Evolutionary conservation across 805 yeast genomes (phyloP).

Genomic region (Schizosaccharomyces octosporus): DNA sequence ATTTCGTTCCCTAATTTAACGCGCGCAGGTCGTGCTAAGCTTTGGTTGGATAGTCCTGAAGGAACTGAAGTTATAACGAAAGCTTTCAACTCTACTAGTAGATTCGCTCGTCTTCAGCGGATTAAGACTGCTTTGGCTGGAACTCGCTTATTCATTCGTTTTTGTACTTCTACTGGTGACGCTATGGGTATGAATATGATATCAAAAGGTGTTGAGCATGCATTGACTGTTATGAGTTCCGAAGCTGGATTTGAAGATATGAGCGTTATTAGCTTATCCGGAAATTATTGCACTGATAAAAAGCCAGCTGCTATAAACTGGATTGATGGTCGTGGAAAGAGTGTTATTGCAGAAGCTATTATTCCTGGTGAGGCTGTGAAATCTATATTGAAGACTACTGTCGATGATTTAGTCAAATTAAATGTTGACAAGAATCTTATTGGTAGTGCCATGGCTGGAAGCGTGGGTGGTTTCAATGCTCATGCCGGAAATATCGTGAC

Average conservation of each 20-base stretch:
- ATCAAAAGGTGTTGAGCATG: constrained; percentile 84
- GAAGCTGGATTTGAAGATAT: constrained; percentile 85
- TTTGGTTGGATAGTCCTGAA: constrained; percentile 88
- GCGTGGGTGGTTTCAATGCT: constrained; percentile 93
- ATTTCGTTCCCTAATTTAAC: constrained; percentile 60
- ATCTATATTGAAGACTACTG: constrained; percentile 72
- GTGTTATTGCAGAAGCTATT: constrained; percentile 87
- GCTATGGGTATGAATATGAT: constrained; percentile 99
- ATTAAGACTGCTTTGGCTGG: constrained; percentile 90
- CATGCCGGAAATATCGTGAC: constrained; percentile 94
- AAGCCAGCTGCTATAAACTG: constrained; percentile 96
- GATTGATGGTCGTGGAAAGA: constrained; percentile 98
- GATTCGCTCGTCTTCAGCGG: constrained; percentile 86
- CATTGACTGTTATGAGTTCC: constrained; percentile 61
- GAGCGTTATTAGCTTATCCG: constrained; percentile 79
- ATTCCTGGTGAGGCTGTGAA: constrained; percentile 61
- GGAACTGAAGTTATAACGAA: constrained; percentile 62
- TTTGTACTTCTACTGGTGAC: constrained; percentile 97
- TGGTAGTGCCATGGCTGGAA: constrained; percentile 97
- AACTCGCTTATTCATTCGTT: constrained; percentile 61
- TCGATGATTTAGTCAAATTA: constrained; percentile 71
- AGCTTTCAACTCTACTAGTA: constrained; percentile 86
- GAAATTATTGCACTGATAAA: constrained; percentile 93
- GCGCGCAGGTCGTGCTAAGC: constrained; percentile 83
- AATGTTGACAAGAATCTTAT: constrained; percentile 72